phyloP scores from a whole-genome alignment of 345 rosid species.

The Citrus inodora region DNA sequence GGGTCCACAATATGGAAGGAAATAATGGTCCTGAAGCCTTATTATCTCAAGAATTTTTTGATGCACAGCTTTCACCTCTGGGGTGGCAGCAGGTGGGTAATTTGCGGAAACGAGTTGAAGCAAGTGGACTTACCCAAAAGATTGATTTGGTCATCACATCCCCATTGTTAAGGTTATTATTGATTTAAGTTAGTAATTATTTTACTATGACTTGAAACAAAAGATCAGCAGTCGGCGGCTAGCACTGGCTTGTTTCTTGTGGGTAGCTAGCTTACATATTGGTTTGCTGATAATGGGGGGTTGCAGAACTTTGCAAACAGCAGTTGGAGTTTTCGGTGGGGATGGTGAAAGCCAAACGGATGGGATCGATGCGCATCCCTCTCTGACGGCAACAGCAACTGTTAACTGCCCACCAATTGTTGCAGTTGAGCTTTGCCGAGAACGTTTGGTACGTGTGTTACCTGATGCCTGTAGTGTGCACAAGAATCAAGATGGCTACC shows the following conservation, averaged over 20 bases:
- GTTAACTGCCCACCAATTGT: slow-evolving; percentile 45
- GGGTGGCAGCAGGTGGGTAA: slow-evolving; percentile 54
- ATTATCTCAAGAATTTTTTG: slow-evolving; percentile 52
- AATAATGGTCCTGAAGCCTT: slow-evolving; percentile 36
- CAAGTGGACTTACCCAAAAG: slow-evolving; percentile 24
- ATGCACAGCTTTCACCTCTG: slow-evolving; percentile 52
- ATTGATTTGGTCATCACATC: slow-evolving; percentile 57
- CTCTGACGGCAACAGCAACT: slow-evolving; percentile 22
- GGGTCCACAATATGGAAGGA: slow-evolving; percentile 58
- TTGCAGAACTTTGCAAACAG: slow-evolving; percentile 77
- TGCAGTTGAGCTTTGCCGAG: slow-evolving; percentile 74
- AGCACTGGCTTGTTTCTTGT: no score
- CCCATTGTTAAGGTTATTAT: slow-evolving; percentile 50
- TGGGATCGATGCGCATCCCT: slow-evolving; percentile 17
- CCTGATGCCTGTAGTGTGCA: neutral
- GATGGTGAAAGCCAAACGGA: slow-evolving; percentile 27
- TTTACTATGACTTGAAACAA: neutral
- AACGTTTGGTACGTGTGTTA: slow-evolving; percentile 58
- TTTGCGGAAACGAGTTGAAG: slow-evolving; percentile 38
- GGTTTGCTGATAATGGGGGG: neutral
- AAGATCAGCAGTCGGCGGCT: neutral
- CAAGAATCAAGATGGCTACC: no score
- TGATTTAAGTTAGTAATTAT: no score
- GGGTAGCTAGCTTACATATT: no score
- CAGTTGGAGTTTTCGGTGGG: slow-evolving; percentile 56